Base-by-base conservation (phyloP, 2,329 filamentous ascomycete species). In the Ascochyta viciae-villosae region DNA sequence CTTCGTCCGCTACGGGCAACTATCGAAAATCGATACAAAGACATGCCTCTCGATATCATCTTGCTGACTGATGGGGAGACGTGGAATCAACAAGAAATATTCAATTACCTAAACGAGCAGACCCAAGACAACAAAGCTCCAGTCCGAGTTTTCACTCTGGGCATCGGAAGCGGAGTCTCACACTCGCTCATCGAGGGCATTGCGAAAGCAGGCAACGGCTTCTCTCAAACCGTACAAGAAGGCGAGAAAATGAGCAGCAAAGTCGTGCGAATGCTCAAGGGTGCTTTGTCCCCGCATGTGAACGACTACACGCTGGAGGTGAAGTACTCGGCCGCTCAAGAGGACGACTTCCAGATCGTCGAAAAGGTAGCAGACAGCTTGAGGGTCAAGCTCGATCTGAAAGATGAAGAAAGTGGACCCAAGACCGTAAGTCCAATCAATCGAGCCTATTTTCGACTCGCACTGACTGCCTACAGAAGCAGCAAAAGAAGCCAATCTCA, bases 251-350 rank as follows among this genome's bases (percentile, higher is more conserved):
- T 91, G 74, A 85, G 89, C 63, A 83, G 77, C 60, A 89, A 89
- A 68, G 82, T 91, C 1, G 81, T 92, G 2, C 83, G 89, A 2
- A 92, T 92, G 89, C 78, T 92, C 53, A 90, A 89, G 67, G 89
- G 84, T 0, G 85, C 88, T 0, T 73, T 92, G 19, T 85, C 83
- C 2, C 87, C 88, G 0, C 88, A 91, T 59, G 78, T 90, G 40
- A 81, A 76, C 15, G 83, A 90, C 66, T 90, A 87, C 65, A 81
- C 78, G 0, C 75, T 91, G 1, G 85, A 89, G 64, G 75, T 91
- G 57, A 83, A 85, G 50, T 90, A 89, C 62, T 72, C 67, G 7
- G 69, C 63, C 3, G 22, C 19, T 1, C 54, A 53, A 9, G 68
- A 76, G 2, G 82, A 86, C 13, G 86, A 85, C 16, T 89, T 86